phyloP scores from a whole-genome alignment of 805 yeast genomes.

The Yamadazyma ubonensis region DNA sequence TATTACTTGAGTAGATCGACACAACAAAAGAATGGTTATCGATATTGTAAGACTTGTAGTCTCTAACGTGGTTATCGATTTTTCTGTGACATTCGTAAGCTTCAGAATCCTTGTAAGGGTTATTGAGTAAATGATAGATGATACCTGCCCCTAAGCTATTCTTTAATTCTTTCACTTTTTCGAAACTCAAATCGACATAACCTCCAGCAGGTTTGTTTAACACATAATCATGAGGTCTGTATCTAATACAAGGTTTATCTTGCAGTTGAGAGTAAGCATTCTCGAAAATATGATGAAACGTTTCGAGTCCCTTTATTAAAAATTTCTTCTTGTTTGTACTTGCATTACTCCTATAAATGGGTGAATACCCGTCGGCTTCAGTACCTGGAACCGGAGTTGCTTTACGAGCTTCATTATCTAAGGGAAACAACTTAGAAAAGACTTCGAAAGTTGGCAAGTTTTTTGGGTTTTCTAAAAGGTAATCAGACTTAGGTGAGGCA shows the following conservation, averaged over 20 bases:
- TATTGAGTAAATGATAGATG: constrained; percentile 31
- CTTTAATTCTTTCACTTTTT: constrained; percentile 42
- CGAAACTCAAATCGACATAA: constrained; percentile 47
- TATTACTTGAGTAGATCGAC: constrained; percentile 33
- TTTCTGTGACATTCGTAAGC: constrained; percentile 26
- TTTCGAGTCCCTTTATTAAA: constrained; percentile 35
- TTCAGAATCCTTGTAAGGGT: constrained; percentile 20
- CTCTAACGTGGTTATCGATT: constrained; percentile 25
- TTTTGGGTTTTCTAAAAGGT: constrained; percentile 13
- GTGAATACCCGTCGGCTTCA: constrained; percentile 24
- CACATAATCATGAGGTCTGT: constrained; percentile 33
- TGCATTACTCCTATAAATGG: constrained; percentile 28
- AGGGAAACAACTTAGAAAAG: constrained; percentile 11
- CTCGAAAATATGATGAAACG: constrained; percentile 36
- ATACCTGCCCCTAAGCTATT: constrained; percentile 55
- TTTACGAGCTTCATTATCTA: constrained; percentile 2
- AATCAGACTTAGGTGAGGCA: constrained; percentile 14
- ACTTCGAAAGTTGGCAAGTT: constrained; percentile 12
- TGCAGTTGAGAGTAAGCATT: constrained; percentile 22
- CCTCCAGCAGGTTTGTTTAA: constrained; percentile 27
- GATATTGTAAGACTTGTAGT: constrained; percentile 28
- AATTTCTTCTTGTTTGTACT: constrained; percentile 16
- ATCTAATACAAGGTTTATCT: constrained; percentile 37
- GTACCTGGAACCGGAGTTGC: constrained; percentile 18
- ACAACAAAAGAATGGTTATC: constrained; percentile 27